Base-by-base conservation (phyloP, 2,329 filamentous ascomycete genomes). In the Raffaelea ambrosiae region DNA sequence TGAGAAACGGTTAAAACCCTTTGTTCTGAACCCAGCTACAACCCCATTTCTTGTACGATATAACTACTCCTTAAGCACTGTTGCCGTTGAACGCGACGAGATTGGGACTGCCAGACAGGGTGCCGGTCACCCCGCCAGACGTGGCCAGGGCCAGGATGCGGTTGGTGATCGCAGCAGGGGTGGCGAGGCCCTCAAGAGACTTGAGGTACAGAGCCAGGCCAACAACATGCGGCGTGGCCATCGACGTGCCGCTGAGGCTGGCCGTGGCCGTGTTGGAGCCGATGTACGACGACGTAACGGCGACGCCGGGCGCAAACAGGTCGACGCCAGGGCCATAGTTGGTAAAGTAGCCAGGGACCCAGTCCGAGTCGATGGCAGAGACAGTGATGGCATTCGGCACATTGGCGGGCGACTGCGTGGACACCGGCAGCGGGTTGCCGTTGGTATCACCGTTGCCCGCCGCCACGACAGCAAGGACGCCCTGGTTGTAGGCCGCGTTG, bases 251-350 rank as follows among this genome's bases (percentile, higher is more conserved):
- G 4, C 68, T 64, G 65, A 76, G 48, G 58, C 7, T 18, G 14
- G 40, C 40, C 3, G 62, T 58, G 3, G 67, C 61, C 62, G 66
- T 68, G 0, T 61, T 65, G 2, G 66, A 67, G 19, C 67, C 67
- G 47, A 66, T 67, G 63, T 66, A 75, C 0, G 72, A 55, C 3
- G 70, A 74, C 0, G 68, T 50, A 23, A 75, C 58, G 16, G 48
- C 52, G 4, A 65, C 60, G 4, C 72, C 72, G 0, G 72, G 70
- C 0, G 69, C 72, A 43, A 72, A 67, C 43, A 75, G 59, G 42
- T 74, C 68, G 3, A 74, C 60, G 2, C 59, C 49, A 3, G 54
- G 36, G 16, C 73, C 73, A 33, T 59, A 75, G 63, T 76, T 76
- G 47, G 68, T 71, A 57, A 66, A 73, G 0, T 51, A 53, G 3